Percentiles rank a stretch among this genome's conserved stretches.
Evolutionary conservation across 2,329 filamentous ascomycete genomes (phyloP).

Genomic region (Sporothrix sp.): DNA sequence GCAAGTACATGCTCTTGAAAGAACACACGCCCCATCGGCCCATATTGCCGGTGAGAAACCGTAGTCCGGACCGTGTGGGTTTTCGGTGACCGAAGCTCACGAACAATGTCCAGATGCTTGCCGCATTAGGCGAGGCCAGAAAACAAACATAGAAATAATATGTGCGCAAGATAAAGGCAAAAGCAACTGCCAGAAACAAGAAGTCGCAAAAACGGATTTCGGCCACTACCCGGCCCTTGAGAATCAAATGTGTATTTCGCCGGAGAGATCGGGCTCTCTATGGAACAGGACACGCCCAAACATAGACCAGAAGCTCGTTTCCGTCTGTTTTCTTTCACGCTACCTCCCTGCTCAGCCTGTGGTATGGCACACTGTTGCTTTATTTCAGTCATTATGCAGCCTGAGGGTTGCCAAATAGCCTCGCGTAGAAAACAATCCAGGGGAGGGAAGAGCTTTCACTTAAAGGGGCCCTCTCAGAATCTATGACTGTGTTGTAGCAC

Average conservation of each 20-base stretch:
- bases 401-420: too few species aligned
- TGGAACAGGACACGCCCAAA: neutral
- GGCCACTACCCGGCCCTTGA: conserved; percentile 9
- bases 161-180: neutral
- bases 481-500: too few species aligned
- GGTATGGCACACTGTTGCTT: neutral
- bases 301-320: too few species aligned
- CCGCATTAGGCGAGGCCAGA: conserved; percentile 25
- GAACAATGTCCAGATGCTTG: conserved; percentile 28
- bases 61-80: conserved; percentile 28
- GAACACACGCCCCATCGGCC: conserved; percentile 22
- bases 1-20: conserved; percentile 8
- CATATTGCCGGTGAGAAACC: conserved; percentile 24
- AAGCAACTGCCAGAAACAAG: neutral
- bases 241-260: conserved; percentile 1
- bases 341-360: too few species aligned
- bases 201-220: neutral
- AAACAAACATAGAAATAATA: neutral
- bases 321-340: too few species aligned
- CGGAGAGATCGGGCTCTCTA: conserved; percentile 1
- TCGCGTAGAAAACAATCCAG: too few species aligned
- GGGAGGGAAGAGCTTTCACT: too few species aligned
- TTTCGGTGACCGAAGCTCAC: conserved; percentile 37
- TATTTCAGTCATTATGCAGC: too few species aligned
- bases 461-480: too few species aligned